Conservation (phyloP, 257 asterid genomes). For the Cinchona pubescens region DNA sequence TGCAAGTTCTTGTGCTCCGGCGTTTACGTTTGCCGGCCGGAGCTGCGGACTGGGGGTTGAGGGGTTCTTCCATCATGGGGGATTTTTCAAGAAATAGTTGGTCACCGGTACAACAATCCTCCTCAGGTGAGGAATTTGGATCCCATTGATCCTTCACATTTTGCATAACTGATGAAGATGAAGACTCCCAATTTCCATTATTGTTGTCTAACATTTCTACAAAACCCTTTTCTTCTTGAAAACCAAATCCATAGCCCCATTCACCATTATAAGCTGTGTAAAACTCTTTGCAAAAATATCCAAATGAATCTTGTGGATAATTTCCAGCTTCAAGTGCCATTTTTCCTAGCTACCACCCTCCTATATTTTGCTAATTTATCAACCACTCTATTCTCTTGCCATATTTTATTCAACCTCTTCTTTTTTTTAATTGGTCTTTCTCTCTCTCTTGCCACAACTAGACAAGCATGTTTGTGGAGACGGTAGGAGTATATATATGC, state of each 20-base stretch:
- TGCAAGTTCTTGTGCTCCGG: conserved; percentile 35
- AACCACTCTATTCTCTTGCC: too few species aligned
- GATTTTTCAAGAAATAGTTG: conserved; percentile 7
- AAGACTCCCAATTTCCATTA: conserved; percentile 27
- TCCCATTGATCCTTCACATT: conserved; percentile 32
- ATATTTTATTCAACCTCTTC: too few species aligned
- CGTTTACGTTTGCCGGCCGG: conserved; percentile 34
- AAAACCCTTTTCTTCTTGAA: conserved; percentile 26
- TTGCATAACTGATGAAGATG: conserved; percentile 25
- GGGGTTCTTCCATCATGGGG: conserved; percentile 7
- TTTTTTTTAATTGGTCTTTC: too few species aligned
- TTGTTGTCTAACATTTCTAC: conserved; percentile 20
- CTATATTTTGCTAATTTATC: too few species aligned
- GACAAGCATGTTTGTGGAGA: too few species aligned
- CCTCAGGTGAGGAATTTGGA: conserved; percentile 30
- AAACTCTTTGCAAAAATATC: conserved; percentile 33
- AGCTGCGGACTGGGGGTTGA: background rate
- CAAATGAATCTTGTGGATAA: conserved; percentile 34
- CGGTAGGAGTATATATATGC: too few species aligned
- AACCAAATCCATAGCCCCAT: conserved; percentile 22
- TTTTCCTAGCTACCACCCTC: too few species aligned
- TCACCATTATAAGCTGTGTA: conserved; percentile 9
- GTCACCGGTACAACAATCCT: conserved; percentile 13
- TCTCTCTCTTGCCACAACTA: too few species aligned
- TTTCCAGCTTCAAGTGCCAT: conserved; percentile 23